Percentiles rank a stretch among this genome's conserved stretches.
Conservation (phyloP, 805 yeast genomes). For the Cyberlindnera misumaiensis region DNA sequence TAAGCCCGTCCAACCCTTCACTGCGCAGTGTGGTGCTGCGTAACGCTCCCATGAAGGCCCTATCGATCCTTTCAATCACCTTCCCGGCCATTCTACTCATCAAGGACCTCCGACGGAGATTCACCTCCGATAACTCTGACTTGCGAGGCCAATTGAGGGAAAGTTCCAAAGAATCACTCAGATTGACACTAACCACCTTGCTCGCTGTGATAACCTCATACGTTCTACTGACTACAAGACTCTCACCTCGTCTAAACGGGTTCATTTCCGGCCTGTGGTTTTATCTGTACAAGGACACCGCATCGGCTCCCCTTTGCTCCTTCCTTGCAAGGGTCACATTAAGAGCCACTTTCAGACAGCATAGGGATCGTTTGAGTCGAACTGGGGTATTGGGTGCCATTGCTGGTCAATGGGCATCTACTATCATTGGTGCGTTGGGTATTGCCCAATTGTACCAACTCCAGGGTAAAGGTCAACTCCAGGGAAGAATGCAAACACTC, state of each 20-base stretch:
- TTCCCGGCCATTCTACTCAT: slow-evolving; percentile 7
- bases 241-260: slow-evolving; percentile 9
- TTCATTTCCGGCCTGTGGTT: slow-evolving; percentile 14
- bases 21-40: slow-evolving; percentile 2
- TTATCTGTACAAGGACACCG: slow-evolving; percentile 4
- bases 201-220: slow-evolving; percentile 7
- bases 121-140: neutral
- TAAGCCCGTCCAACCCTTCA: slow-evolving; percentile 15
- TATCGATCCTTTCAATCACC: slow-evolving; percentile 1
- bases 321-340: slow-evolving; percentile 8
- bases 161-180: neutral
- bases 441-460: slow-evolving; percentile 4
- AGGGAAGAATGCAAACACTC: slow-evolving; percentile 5
- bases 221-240: slow-evolving; percentile 5
- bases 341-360: slow-evolving; percentile 6
- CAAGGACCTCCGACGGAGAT: slow-evolving; percentile 1
- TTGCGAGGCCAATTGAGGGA: neutral
- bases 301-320: slow-evolving; percentile 1
- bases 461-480: slow-evolving; percentile 1
- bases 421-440: slow-evolving; percentile 5
- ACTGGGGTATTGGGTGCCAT: neutral
- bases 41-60: slow-evolving; percentile 9
- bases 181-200: slow-evolving; percentile 1
- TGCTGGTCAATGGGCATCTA: slow-evolving; percentile 2
- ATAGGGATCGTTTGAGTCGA: slow-evolving; percentile 3